Conservation (phyloP, 768 basidiomycete species). For the Russula brevipes region DNA sequence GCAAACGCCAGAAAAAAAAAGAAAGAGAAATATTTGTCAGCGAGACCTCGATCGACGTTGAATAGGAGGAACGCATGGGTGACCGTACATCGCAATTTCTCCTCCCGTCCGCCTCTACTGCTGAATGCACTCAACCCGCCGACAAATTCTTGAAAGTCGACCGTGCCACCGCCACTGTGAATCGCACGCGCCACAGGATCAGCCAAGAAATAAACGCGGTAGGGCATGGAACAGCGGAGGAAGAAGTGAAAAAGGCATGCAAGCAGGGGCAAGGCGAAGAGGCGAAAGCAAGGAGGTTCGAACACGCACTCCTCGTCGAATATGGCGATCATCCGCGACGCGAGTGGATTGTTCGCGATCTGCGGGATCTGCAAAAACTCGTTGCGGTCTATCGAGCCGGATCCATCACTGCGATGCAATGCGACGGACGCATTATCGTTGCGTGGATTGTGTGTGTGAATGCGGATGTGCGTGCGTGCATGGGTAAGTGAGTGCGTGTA, state of each 20-base stretch:
- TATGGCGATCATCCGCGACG: slow-evolving; percentile 97
- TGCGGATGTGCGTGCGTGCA: too few species aligned
- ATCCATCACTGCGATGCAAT: slow-evolving; percentile 65
- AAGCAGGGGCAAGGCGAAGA: neutral
- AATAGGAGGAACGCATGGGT: neutral
- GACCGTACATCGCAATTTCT: slow-evolving; percentile 86
- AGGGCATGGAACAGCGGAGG: neutral
- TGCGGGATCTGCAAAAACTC: slow-evolving; percentile 99
- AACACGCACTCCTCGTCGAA: slow-evolving; percentile 88
- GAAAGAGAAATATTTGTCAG: neutral
- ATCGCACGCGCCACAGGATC: neutral
- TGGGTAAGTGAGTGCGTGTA: too few species aligned
- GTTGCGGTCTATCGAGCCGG: slow-evolving; percentile 96
- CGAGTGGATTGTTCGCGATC: slow-evolving; percentile 95
- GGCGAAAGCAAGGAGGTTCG: neutral
- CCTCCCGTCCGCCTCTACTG: slow-evolving; percentile 92
- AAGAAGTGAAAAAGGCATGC: neutral
- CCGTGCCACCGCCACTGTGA: slow-evolving; percentile 91
- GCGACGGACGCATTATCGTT: neutral
- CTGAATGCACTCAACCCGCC: slow-evolving; percentile 97
- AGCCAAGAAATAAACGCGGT: neutral
- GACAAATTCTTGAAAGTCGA: slow-evolving; percentile 99
- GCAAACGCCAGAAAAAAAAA: too few species aligned
- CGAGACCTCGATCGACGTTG: too few species aligned
- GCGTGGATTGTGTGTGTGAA: neutral